A percentile compares a stretch with the other conserved stretches of the same genome.
Evolutionary conservation across 2,329 filamentous ascomycete genomes (phyloP).

Genomic region (Coniosporium tulheliwenetii): DNA sequence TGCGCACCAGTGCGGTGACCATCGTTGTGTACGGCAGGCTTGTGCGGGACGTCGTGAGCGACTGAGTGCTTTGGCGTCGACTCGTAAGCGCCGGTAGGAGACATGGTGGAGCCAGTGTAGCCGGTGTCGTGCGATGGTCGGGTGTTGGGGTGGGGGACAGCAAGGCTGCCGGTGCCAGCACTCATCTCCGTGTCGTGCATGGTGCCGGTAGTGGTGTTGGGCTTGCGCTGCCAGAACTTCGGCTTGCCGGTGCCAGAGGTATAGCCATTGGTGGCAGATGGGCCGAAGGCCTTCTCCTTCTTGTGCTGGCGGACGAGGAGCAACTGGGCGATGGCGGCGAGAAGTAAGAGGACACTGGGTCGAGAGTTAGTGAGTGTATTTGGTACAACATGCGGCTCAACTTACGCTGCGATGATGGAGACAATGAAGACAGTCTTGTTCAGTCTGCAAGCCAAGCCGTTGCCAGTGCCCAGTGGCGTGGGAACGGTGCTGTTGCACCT

Average conservation of each 20-base stretch:
- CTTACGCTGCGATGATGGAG: constrained; percentile 60
- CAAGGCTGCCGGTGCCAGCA: constrained; percentile 11
- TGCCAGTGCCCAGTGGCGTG: constrained; percentile 54
- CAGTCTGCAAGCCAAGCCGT: constrained; percentile 48
- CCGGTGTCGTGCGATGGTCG: constrained; percentile 34
- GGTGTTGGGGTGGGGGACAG: constrained; percentile 14
- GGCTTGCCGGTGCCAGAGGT: constrained; percentile 41
- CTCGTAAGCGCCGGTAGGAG: constrained; percentile 12
- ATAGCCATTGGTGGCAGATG: constrained; percentile 51
- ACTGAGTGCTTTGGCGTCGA: no score
- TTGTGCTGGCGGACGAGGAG: constrained; percentile 54
- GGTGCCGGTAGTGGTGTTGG: constrained; percentile 13
- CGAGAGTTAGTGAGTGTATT: constrained; percentile 1
- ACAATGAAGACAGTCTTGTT: constrained; percentile 67
- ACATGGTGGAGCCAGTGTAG: constrained; percentile 33
- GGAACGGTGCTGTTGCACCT: constrained; percentile 49
- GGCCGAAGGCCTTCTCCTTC: constrained; percentile 58
- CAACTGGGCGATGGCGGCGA: constrained; percentile 55
- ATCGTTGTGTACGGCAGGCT: no score
- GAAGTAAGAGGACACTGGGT: constrained; percentile 55
- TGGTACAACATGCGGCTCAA: constrained; percentile 6
- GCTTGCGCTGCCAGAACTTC: constrained; percentile 25
- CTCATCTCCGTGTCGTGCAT: constrained; percentile 27
- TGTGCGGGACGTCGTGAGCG: no score
- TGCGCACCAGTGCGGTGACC: no score